A percentile compares a stretch with the other conserved stretches of the same genome.
Conservation (phyloP, 2,329 filamentous ascomycete species). For the Gnomoniopsis smithogilvyi region DNA sequence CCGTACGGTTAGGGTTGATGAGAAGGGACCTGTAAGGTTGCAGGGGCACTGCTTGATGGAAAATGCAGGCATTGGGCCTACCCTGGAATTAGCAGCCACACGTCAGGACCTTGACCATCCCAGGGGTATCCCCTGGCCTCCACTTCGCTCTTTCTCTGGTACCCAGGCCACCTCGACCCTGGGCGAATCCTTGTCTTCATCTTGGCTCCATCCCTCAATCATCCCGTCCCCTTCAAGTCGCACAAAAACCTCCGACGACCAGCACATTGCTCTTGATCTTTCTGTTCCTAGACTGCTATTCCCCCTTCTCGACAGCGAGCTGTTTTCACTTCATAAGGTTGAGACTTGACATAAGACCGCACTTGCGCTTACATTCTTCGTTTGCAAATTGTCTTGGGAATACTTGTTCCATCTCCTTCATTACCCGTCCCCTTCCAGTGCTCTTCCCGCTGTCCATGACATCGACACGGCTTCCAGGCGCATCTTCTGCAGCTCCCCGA, state of each 20-base stretch:
- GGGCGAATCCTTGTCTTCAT: conserved; percentile 35
- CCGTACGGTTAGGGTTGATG: not conserved
- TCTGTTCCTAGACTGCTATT: conserved; percentile 15
- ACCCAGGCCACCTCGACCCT: conserved; percentile 30
- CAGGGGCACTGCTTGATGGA: conserved; percentile 23
- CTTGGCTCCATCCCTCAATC: conserved; percentile 39
- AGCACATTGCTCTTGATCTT: conserved; percentile 20
- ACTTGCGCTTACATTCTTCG: not conserved
- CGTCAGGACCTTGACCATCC: conserved; percentile 27
- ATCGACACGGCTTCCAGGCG: conserved; percentile 17
- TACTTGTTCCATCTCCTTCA: not conserved
- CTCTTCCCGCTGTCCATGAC: conserved; percentile 12
- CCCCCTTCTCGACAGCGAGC: conserved; percentile 23
- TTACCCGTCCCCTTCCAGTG: not conserved
- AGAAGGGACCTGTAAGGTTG: not conserved
- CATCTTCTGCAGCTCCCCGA: conserved; percentile 43
- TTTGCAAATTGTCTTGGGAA: not conserved
- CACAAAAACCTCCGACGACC: conserved; percentile 45
- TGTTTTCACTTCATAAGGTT: conserved; percentile 5
- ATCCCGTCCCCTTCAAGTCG: conserved; percentile 41
- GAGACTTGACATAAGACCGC: conserved; percentile 8
- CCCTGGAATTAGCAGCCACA: conserved; percentile 37
- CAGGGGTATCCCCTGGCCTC: conserved; percentile 33
- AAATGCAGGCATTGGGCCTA: conserved; percentile 27
- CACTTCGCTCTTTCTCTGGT: conserved; percentile 25